Evolutionary conservation across 1,284 basidiomycete species (phyloP), one percentile per base, ranked within the genome.

Genomic region (Ceratobasidium papillatum): DNA sequence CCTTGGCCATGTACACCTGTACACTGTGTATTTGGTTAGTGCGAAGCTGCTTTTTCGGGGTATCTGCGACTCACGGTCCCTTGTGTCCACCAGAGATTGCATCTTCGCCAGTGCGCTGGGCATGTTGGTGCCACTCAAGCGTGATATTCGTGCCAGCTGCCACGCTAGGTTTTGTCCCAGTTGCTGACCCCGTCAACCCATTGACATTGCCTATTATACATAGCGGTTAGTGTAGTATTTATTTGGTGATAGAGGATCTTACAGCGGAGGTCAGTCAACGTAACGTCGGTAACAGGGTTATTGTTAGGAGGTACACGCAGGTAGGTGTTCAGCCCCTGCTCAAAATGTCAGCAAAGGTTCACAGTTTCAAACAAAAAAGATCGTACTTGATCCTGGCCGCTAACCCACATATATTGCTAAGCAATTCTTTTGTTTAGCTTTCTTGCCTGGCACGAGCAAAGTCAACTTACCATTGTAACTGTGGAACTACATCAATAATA

Each of bases 221-320:
- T 22, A 36, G 4, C n/a, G 11, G 8, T 54, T 1, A 49, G n/a
- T 34, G 47, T n/a, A 38, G 58, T 85, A 86, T n/a, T n/a, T n/a
- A n/a, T n/a, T n/a, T n/a, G n/a, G n/a, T n/a, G n/a, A n/a, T n/a
- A n/a, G n/a, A n/a, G n/a, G n/a, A n/a, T n/a, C 45, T 84, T 85
- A 36, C 74, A 77, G 36, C 68, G 49, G 25, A 87, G 56, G 76
- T 87, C 86, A 2, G 78, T 85, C 38, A 84, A 86, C 36, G 84
- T 86, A 14, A 87, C 85, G 65, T 87, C 86, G 43, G 84, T 86
- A 61, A 87, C 86, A 12, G 86, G 86, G 78, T 86, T 86, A 81
- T 87, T 87, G 80, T 78, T 86, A 11, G 86, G 85, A n/a, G 85
- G 82, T n/a, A 86, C 78, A 74, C 86, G 85, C 64, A 86, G 79